Evolutionary conservation across 805 yeast species (phyloP).

Genomic region (Clavispora carvajalis): DNA sequence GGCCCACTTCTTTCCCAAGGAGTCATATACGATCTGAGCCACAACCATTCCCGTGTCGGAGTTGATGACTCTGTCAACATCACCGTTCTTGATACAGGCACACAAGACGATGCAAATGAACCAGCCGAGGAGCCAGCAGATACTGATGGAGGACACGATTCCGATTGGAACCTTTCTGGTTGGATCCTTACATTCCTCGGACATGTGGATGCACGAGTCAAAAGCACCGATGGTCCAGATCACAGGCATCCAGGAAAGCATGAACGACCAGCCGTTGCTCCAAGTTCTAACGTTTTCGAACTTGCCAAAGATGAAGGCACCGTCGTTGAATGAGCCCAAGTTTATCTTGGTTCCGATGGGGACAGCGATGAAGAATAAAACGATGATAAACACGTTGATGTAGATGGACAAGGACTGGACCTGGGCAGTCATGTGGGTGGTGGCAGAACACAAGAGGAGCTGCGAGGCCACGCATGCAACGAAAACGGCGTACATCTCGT

Average conservation of each 20-base stretch:
- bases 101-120: constrained; percentile 35
- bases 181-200: constrained; percentile 63
- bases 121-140: constrained; percentile 54
- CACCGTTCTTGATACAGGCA: constrained; percentile 40
- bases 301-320: constrained; percentile 50
- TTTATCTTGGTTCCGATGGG: constrained; percentile 48
- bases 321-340: constrained; percentile 30
- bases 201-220: constrained; percentile 64
- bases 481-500: constrained; percentile 56
- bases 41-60: constrained; percentile 46
- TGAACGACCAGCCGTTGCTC: constrained; percentile 53
- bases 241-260: constrained; percentile 54
- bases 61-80: constrained; percentile 17
- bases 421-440: constrained; percentile 51
- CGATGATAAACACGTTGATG: constrained; percentile 47
- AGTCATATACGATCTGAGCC: constrained; percentile 57
- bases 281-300: constrained; percentile 47
- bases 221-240: constrained; percentile 71
- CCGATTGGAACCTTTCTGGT: constrained; percentile 59
- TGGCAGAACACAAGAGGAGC: constrained; percentile 46
- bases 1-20: constrained; percentile 45
- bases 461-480: constrained; percentile 54
- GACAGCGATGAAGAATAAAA: constrained; percentile 54
- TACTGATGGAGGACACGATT: constrained; percentile 48
- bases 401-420: constrained; percentile 55